Base-by-base conservation (phyloP, 2,329 filamentous ascomycete genomes). In the Calonectria hawksworthii region DNA sequence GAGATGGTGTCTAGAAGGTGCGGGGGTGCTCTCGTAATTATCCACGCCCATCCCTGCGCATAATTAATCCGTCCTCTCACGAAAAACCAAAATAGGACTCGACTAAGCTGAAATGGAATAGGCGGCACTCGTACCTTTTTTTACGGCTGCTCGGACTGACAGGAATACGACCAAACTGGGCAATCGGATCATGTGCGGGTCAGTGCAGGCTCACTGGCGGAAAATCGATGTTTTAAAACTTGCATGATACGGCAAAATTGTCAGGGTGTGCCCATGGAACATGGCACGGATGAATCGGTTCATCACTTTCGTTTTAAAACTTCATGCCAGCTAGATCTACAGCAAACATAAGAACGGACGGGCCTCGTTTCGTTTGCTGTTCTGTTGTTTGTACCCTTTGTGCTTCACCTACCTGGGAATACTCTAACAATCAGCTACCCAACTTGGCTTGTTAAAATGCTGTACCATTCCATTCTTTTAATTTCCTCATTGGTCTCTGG, bases 401-500 rank as follows among this genome's bases (percentile, higher is more conserved):
- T 38, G 41, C 21, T 9, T 23, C 38, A 44, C 44, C 6, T 21
- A 28, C 18, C 10, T 44, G 23, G 28, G 41, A 30, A 36, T 16
- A 32, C 41, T 10, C n/a, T 54, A 18, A 28, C 26, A 52, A 28
- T 36, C 59, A 59, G 21, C 9, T 34, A 36, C 41, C 28, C 41
- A 26, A 47, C 28, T 34, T 21, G 11, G 21, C 32, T 65, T 14
- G 26, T 65, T 65, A 28, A 34, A 14, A 78, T 77, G 71, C 51
- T 74, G 26, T 47, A 54, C 26, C 71, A 44, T 14, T 52, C 47
- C 13, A n/a, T 77, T 23, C 5, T 70, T 67, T 26, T 73, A 5
- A 28, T 72, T 18, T 74, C 76, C 44, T 72, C 76, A 34, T 66
- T 77, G 38, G 68, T 75, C 44, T 73, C 61, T 14, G 54, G 72